These are phyloP conservation scores for Aspergillus coremiiformis DNA, from an alignment of 495 filamentous ascomycete genomes.

Conservation along the genomic window DNA sequence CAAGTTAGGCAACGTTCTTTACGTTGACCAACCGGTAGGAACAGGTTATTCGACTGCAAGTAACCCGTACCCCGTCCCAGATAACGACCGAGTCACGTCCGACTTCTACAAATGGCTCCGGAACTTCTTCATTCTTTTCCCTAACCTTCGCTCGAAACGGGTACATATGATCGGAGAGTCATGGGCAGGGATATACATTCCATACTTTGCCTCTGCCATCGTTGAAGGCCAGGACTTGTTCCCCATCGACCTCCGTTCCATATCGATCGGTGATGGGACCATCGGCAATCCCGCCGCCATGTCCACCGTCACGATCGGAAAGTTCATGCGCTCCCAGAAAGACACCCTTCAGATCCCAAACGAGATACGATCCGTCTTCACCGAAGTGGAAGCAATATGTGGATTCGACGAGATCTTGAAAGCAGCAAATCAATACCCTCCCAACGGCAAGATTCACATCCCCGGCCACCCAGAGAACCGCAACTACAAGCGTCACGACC, in stretches of 20 bases:
- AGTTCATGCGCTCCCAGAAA: slow-evolving; percentile 9
- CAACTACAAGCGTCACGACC: slow-evolving; percentile 21
- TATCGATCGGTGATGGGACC: slow-evolving; percentile 19
- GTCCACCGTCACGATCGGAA: neutral
- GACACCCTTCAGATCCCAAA: slow-evolving; percentile 2
- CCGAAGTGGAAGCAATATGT: slow-evolving; percentile 23
- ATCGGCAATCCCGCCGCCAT: slow-evolving; percentile 10
- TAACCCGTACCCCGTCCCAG: slow-evolving; percentile 19
- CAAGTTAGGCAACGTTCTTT: slow-evolving; percentile 33
- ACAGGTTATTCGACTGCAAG: slow-evolving; percentile 33
- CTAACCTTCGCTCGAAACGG: slow-evolving; percentile 26
- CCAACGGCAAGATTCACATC: slow-evolving; percentile 24
- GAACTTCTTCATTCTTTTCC: slow-evolving; percentile 28
- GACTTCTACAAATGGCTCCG: slow-evolving; percentile 34
- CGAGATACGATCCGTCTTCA: slow-evolving; percentile 25
- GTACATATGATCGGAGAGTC: slow-evolving; percentile 38
- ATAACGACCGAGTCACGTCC: slow-evolving; percentile 25
- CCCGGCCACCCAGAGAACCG: slow-evolving; percentile 30
- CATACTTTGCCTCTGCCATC: slow-evolving; percentile 33
- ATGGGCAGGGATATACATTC: slow-evolving; percentile 37
- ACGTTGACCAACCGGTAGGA: slow-evolving; percentile 39
- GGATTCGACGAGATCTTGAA: slow-evolving; percentile 28
- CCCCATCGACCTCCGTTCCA: slow-evolving; percentile 28
- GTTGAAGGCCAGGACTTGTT: slow-evolving; percentile 21
- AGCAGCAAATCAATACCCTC: slow-evolving; percentile 21